These are phyloP conservation scores for Aureobasidium mangrovei DNA, from an alignment of 2,329 filamentous ascomycete species.

Conservation along the genomic window DNA sequence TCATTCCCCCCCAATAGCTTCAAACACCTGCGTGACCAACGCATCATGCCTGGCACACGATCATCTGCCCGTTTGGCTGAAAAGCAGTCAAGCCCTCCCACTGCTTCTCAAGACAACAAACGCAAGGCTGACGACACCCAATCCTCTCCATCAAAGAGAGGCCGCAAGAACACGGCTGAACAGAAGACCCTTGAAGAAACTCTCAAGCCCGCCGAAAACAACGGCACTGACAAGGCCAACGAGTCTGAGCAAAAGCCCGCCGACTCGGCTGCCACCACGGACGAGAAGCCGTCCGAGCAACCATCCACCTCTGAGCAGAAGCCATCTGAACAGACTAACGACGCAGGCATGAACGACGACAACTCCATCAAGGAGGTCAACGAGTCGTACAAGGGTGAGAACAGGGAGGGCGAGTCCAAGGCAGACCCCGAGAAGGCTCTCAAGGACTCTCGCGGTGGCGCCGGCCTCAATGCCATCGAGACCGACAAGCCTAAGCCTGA, in stretches of 20 bases:
- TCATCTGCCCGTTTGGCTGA: conserved; percentile 22
- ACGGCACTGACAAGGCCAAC: conserved; percentile 18
- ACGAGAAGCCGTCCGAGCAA: conserved; percentile 1
- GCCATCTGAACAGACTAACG: conserved; percentile 12
- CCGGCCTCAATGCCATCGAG: conserved; percentile 16
- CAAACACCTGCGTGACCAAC: background rate
- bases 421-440: conserved; percentile 20
- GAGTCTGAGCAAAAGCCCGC: conserved; percentile 21
- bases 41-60: conserved; percentile 25
- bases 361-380: conserved; percentile 15
- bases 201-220: conserved; percentile 31
- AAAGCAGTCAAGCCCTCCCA: conserved; percentile 18
- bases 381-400: conserved; percentile 18
- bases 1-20: background rate
- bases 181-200: conserved; percentile 48
- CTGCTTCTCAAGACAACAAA: conserved; percentile 21
- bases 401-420: conserved; percentile 23
- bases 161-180: conserved; percentile 29
- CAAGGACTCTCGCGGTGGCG: conserved; percentile 18
- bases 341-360: conserved; percentile 25
- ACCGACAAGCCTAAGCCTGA: conserved; percentile 11
- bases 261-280: background rate
- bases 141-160: conserved; percentile 31
- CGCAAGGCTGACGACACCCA: conserved; percentile 27
- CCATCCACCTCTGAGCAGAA: conserved; percentile 1